phyloP scores from a whole-genome alignment of 345 rosid species.

The Sisymbrium altissimum region DNA sequence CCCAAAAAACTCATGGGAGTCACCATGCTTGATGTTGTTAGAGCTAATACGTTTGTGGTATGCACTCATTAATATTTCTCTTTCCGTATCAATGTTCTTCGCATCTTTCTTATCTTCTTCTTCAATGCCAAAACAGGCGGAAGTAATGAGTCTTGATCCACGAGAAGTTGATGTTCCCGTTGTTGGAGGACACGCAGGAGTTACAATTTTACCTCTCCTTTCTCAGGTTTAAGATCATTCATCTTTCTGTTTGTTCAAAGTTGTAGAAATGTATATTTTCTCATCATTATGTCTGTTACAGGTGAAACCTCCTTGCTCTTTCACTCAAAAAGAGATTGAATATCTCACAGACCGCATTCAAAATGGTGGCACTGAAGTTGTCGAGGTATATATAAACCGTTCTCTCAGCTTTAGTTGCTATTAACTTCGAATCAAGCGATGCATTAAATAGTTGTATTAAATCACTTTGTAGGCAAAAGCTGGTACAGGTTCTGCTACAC shows the following conservation, averaged over 20 bases:
- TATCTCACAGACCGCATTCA: conserved; percentile 89
- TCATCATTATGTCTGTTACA: conserved; percentile 23
- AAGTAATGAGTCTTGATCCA: conserved; percentile 81
- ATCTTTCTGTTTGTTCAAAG: neutral
- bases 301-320: conserved; percentile 84
- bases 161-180: conserved; percentile 73
- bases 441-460: neutral
- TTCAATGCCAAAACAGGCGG: conserved; percentile 42
- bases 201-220: conserved; percentile 70
- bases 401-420: neutral
- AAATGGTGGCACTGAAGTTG: conserved; percentile 98
- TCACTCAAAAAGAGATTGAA: conserved; percentile 73
- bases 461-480: conserved; percentile 77
- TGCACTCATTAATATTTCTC: neutral
- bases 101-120: too few species aligned
- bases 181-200: conserved; percentile 85
- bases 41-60: conserved; percentile 99
- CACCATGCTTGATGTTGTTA: conserved; percentile 92
- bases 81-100: neutral
- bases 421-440: neutral
- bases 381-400: conserved; percentile 55
- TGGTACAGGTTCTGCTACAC: conserved; percentile 95
- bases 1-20: conserved; percentile 90
- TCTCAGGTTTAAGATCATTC: conserved; percentile 57
- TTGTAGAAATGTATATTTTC: neutral